These are phyloP conservation scores for Trichothecium sympodiale DNA, from an alignment of 2,329 filamentous ascomycete species.

Conservation along the genomic window DNA sequence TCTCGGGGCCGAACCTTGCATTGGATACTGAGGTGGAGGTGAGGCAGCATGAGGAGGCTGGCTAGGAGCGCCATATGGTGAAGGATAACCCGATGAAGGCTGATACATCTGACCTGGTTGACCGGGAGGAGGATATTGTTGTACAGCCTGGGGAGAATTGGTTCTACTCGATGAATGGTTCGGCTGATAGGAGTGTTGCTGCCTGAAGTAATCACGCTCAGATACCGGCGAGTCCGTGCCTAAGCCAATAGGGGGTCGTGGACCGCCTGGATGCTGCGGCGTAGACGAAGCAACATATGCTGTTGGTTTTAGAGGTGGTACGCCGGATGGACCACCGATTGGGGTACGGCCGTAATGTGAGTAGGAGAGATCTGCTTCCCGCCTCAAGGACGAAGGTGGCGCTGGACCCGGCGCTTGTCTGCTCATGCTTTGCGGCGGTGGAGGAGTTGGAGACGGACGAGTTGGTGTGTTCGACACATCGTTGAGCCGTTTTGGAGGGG, in stretches of 20 bases:
- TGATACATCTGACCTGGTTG: constrained; percentile 29
- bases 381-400: constrained; percentile 31
- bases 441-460: constrained; percentile 35
- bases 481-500: constrained; percentile 34
- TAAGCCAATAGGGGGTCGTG: constrained; percentile 32
- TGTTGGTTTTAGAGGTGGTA: constrained; percentile 44
- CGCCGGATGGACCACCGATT: constrained; percentile 28
- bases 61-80: constrained; percentile 23
- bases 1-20: constrained; percentile 32
- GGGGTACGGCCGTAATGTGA: constrained; percentile 29
- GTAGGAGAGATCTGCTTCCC: constrained; percentile 40
- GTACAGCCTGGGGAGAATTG: constrained; percentile 35
- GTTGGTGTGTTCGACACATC: constrained; percentile 30
- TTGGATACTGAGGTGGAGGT: constrained; percentile 43
- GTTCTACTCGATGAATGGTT: constrained; percentile 23
- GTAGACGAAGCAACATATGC: constrained; percentile 11
- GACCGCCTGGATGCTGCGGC: constrained; percentile 37
- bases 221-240: constrained; percentile 19
- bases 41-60: constrained; percentile 33
- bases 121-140: constrained; percentile 32
- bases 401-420: constrained; percentile 26
- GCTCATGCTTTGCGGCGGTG: constrained; percentile 33
- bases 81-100: constrained; percentile 31
- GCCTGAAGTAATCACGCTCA: constrained; percentile 38
- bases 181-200: constrained; percentile 23